Percentiles rank a stretch among this genome's conserved stretches.
phyloP scores from a whole-genome alignment of 1,284 basidiomycete species.

The Agaricales sp. region DNA sequence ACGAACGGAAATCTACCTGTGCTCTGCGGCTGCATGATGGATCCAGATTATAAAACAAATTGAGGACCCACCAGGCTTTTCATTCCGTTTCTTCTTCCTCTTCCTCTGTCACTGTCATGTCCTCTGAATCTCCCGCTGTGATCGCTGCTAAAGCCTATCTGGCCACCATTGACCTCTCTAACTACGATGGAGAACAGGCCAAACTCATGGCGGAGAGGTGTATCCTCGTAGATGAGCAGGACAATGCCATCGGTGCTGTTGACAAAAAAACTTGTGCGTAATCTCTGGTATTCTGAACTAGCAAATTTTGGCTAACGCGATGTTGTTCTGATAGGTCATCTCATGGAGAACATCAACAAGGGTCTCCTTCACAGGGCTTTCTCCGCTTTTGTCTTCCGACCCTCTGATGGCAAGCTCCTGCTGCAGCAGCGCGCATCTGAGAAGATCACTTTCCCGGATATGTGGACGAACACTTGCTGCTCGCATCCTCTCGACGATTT shows the following conservation, averaged over 20 bases:
- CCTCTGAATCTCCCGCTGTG: conserved; percentile 38
- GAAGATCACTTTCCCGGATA: conserved; percentile 99
- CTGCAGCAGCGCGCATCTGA: conserved; percentile 92
- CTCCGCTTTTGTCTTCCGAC: conserved; percentile 95
- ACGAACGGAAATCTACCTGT: neutral
- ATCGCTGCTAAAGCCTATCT: conserved; percentile 50
- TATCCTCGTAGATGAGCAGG: conserved; percentile 89
- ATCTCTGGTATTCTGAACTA: neutral
- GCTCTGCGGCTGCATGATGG: neutral
- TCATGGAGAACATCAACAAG: conserved; percentile 96
- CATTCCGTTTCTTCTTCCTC: conserved; percentile 5
- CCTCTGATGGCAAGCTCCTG: conserved; percentile 88
- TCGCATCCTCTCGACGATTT: conserved; percentile 95
- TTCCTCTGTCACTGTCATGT: conserved; percentile 24
- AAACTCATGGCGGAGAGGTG: conserved; percentile 97
- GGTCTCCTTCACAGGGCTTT: conserved; percentile 97
- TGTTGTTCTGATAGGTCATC: conserved; percentile 60
- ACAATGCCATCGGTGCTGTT: conserved; percentile 81
- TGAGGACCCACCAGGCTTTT: neutral
- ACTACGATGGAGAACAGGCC: conserved; percentile 73
- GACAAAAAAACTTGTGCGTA: conserved; percentile 94
- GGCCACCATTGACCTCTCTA: conserved; percentile 62
- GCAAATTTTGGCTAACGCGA: conserved; percentile 4
- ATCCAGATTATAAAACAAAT: neutral
- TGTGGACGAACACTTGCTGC: conserved; percentile 99